Evolutionary conservation across 2,329 filamentous ascomycete genomes (phyloP).

Genomic region (Fusarium sp.): DNA sequence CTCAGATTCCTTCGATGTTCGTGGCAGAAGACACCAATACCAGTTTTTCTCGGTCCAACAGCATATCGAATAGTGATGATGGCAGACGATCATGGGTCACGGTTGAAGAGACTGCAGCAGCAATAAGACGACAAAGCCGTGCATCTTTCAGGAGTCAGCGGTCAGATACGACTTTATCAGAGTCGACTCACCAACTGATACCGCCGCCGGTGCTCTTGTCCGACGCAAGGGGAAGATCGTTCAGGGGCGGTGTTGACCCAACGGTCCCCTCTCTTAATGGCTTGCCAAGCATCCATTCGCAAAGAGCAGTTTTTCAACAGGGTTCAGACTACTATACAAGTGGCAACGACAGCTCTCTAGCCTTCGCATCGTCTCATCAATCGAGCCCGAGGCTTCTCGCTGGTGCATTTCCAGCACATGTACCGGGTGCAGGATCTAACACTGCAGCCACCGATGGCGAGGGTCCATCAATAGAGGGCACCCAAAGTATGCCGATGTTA

Average conservation of each 20-base stretch:
- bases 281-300: conserved; percentile 39
- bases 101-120: conserved; percentile 45
- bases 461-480: conserved; percentile 29
- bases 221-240: conserved; percentile 43
- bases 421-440: conserved; percentile 4
- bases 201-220: conserved; percentile 47
- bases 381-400: conserved; percentile 43
- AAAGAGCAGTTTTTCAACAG: conserved; percentile 34
- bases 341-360: conserved; percentile 51
- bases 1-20: conserved; percentile 42
- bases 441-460: neutral
- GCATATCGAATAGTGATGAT: conserved; percentile 41
- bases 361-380: conserved; percentile 47
- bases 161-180: conserved; percentile 46
- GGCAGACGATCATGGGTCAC: conserved; percentile 53
- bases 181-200: conserved; percentile 50
- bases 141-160: conserved; percentile 42
- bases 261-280: conserved; percentile 47
- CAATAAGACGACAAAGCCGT: conserved; percentile 43
- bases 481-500: conserved; percentile 43
- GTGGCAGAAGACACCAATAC: conserved; percentile 43
- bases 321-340: conserved; percentile 46
- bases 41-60: conserved; percentile 35
- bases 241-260: conserved; percentile 47
- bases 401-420: conserved; percentile 21